Percentiles rank a stretch among this genome's conserved stretches.
phyloP scores from a whole-genome alignment of 2,329 filamentous ascomycete genomes.

The Fusarium tjaetaba region DNA sequence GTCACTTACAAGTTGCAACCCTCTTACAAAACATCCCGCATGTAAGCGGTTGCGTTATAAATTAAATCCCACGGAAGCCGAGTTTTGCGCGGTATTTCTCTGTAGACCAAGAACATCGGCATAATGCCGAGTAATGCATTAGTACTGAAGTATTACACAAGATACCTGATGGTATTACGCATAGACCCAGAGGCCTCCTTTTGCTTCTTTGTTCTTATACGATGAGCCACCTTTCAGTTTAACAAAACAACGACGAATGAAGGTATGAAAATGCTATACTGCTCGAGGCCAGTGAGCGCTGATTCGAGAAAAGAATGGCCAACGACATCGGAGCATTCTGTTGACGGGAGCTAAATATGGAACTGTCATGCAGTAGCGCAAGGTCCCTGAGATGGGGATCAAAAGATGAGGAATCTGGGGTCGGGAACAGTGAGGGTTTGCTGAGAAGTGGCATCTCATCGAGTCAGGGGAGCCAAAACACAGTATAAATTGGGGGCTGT shows the following conservation, averaged over 20 bases:
- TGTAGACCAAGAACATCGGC: neutral
- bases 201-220: neutral
- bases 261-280: neutral
- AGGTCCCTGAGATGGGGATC: slow-evolving; percentile 15
- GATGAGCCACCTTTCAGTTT: neutral
- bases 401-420: slow-evolving; percentile 20
- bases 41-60: neutral
- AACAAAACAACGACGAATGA: neutral
- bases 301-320: slow-evolving; percentile 4
- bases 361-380: slow-evolving; percentile 37
- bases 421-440: neutral
- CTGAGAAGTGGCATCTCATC: too few species aligned
- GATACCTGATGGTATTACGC: neutral
- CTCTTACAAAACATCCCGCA: neutral
- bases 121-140: neutral
- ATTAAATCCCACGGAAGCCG: neutral
- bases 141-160: neutral
- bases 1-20: neutral
- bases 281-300: neutral
- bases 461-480: neutral
- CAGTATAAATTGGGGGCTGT: neutral
- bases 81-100: slow-evolving; percentile 1
- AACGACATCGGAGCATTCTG: slow-evolving; percentile 19
- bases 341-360: slow-evolving; percentile 36
- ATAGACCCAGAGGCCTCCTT: neutral